A percentile compares a stretch with the other conserved stretches of the same genome.
These are phyloP conservation scores for Lojkania enalia DNA, from an alignment of 2,329 filamentous ascomycete genomes.

Conservation along the genomic window DNA sequence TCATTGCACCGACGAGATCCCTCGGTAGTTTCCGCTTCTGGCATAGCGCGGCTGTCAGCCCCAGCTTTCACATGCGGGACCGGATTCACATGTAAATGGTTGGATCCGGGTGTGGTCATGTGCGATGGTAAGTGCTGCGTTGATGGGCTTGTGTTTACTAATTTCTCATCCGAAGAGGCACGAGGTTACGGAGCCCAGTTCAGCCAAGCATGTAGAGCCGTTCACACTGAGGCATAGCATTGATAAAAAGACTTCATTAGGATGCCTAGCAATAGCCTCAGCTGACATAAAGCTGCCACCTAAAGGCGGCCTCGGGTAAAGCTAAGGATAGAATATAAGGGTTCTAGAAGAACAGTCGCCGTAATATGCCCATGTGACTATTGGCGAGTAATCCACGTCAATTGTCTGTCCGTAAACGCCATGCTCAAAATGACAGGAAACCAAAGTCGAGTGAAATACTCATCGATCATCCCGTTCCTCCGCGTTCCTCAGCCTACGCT, in stretches of 20 bases:
- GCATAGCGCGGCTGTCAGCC: conserved; percentile 13
- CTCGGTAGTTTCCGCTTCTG: conserved; percentile 19
- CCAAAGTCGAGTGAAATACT: conserved; percentile 10
- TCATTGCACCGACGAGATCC: conserved; percentile 13
- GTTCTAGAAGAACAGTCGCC: too few relatives aligned
- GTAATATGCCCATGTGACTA: not conserved
- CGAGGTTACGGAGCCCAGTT: too few relatives aligned
- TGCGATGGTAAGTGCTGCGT: not conserved
- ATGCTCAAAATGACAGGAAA: not conserved
- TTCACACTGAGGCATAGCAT: too few relatives aligned
- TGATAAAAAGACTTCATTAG: too few relatives aligned
- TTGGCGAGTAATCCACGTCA: not conserved
- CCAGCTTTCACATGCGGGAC: conserved; percentile 28
- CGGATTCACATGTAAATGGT: conserved; percentile 15
- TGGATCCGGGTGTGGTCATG: not conserved
- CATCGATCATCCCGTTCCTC: conserved; percentile 20
- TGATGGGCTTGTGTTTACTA: too few relatives aligned
- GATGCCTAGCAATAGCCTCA: too few relatives aligned
- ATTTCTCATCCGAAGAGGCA: too few relatives aligned
- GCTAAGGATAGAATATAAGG: too few relatives aligned
- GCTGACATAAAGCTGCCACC: too few relatives aligned
- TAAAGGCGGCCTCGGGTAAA: too few relatives aligned
- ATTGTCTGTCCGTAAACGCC: not conserved
- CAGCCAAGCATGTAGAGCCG: too few relatives aligned
- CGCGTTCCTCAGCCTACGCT: conserved; percentile 49